Base-by-base conservation (phyloP, 2,329 filamentous ascomycete genomes). In the Emmonsiellopsis sp. region DNA sequence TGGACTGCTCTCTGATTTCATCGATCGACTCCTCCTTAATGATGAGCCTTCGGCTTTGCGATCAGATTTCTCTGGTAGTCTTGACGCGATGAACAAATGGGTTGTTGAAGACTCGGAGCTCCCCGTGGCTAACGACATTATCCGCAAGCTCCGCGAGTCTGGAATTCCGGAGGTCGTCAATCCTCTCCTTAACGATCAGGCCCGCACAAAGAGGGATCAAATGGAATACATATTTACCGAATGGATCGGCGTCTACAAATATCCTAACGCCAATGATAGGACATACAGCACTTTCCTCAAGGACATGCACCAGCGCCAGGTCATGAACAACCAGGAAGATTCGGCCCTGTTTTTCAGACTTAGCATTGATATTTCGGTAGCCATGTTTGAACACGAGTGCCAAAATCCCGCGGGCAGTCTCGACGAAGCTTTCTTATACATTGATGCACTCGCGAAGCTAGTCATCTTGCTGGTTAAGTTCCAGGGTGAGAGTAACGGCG, bases 211-310 rank as follows among this genome's bases (percentile, higher is more conserved):
- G 60, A 82, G 84, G 57, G 88, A 95, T 57, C 89, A 96, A 67
- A 83, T 95, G 71, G 89, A 94, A 61, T 97, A 98, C 65, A 80
- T 96, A 17, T 96, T 98, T 63, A 90, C 92, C 43, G 93, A 98
- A 72, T 98, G 93, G 93, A 81, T 92, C 32, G 84, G 86, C 55
- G 79, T 96, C 6, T 86, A 80, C 72, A 86, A 86, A 68, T 88
- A 89, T 61, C 80, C 83, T n/a, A 83, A 85, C 60, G 82, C 85
- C 3, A 84, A 85, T 3, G 86, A 89, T 57, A 87, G 86, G 63
- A 81, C 85, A 0, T 77, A 84, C 52, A 74, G 80, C 5, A 81
- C 87, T 1, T 97, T 97, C 69, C 81, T 96, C 45, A 83, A 86
- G 62, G 92, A 97, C 68, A 75, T 97, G 64, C 86, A 92, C 62